Base-by-base conservation (phyloP, 306 rosid genomes). In the Cajanus cajan region DNA sequence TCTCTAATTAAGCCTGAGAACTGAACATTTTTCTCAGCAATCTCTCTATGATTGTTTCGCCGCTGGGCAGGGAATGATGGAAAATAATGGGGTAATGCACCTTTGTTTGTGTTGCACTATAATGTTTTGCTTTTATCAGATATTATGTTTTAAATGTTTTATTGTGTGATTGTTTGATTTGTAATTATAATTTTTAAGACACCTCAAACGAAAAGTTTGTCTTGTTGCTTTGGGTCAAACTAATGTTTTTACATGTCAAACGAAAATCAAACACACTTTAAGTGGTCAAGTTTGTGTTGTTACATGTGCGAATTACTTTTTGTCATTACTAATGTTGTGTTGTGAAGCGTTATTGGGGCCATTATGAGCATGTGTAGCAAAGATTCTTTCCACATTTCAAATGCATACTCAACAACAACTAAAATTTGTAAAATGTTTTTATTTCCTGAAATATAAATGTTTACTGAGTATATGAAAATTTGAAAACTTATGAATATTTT, bases 11-110 rank as follows among this genome's bases (percentile, higher is more conserved):
- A 58, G 74, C 75, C 44, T 57, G 5, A 37, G 44, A 52, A 25
- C 31, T 16, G 43, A 74, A 68, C 71, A 40, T 55, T n/a, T n/a
- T n/a, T 66, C 82, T 55, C 77, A 13, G 48, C 78, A 37, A 24
- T 28, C 81, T 57, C 82, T 75, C 67, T 86, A 82, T 41, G 86
- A 85, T 59, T 88, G 92, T 83, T 81, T 79, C 16, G 89, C 86
- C 7, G 89, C 88, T 75, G 90, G 86, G 43, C 74, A 82, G 75
- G 92, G 90, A 79, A 88, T 84, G 78, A 80, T 65, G 85, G 90
- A 55, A 39, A 85, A 67, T 64, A 80, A 68, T 78, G 89, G 80
- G 92, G 94, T 90, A 66, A 74, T 50, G 8, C 70, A 41, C 58
- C 19, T 45, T 62, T 31, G 7, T 71, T 75, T 76, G 2, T 19